Evolutionary conservation across 257 asterid species (phyloP), one percentile per base, ranked within the genome.

Genomic region (Scutellaria minor): DNA sequence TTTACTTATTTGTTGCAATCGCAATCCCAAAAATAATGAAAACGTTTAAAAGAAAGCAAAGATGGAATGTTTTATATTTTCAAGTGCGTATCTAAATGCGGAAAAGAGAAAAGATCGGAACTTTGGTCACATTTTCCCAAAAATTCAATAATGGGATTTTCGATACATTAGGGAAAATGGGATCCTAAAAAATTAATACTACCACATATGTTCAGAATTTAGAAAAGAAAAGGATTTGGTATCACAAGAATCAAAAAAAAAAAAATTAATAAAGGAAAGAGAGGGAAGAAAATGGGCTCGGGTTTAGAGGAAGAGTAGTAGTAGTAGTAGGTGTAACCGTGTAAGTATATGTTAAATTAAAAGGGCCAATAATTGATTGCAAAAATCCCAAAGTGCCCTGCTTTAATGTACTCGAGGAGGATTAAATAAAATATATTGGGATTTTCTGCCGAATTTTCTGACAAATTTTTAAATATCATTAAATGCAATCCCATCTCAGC

Each of bases 381-480:
- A n/a, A 70, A 62, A 81, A 46, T 46, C 76, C 78, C 54, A 84
- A 75, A 80, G 82, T 77, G 70, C 74, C 71, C 70, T 47, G 78
- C 92, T 87, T 90, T 87, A 78, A 66, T 82, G 78, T 47, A 42
- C 85, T 58, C 66, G 68, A 59, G 68, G 58, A 80, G 64, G 79
- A 48, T 12, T 18, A 18, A 18, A 18, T 18, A 18, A 18, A 18
- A 62, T 40, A 75, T 64, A 68, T 48, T 5, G 55, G 18, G 60
- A 85, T 69, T 70, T 77, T 76, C 67, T 79, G 86, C 89, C 80
- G 81, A 77, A 79, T 63, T 82, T 80, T 83, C 92, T 86, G 85
- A 84, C 89, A 73, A 13, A 35, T 41, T 24, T 79, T 71, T 71
- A 46, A 58, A 37, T 35, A 75, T 63, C 15, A 64, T 59, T 18